These are phyloP conservation scores for Crithidia bombi DNA, from an alignment of 208 protist species.

Conservation along the genomic window DNA sequence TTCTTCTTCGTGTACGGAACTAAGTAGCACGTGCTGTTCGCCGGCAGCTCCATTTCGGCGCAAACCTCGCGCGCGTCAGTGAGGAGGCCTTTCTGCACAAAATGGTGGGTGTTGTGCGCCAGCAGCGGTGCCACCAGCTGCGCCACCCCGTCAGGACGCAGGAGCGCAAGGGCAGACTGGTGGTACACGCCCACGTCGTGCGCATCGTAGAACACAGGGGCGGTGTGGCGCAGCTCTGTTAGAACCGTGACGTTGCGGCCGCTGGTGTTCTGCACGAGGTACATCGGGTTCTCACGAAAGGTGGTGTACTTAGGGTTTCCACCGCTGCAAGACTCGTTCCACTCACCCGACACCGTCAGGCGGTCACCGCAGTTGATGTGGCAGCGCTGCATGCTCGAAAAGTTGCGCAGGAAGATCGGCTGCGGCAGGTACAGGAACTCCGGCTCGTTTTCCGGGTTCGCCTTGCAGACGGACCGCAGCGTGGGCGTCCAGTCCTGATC, in stretches of 20 bases:
- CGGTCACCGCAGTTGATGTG: slow-evolving; percentile 81
- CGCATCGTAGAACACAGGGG: slow-evolving; percentile 59
- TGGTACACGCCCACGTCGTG: slow-evolving; percentile 73
- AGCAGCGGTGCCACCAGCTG: slow-evolving; percentile 43
- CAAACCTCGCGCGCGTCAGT: slow-evolving; percentile 76
- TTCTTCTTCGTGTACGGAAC: slow-evolving; percentile 55
- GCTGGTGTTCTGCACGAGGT: slow-evolving; percentile 75
- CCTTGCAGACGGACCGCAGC: slow-evolving; percentile 52
- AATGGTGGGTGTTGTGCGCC: slow-evolving; percentile 76
- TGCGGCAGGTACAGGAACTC: slow-evolving; percentile 66
- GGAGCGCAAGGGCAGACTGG: slow-evolving; percentile 75
- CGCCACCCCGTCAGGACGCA: slow-evolving; percentile 59
- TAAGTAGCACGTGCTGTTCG: slow-evolving; percentile 71
- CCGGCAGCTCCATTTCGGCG: slow-evolving; percentile 56
- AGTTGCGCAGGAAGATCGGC: slow-evolving; percentile 55
- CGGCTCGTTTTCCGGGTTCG: slow-evolving; percentile 45
- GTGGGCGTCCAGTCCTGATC: slow-evolving; percentile 54
- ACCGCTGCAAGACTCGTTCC: slow-evolving; percentile 54
- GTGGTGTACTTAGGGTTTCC: slow-evolving; percentile 73
- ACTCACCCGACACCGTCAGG: slow-evolving; percentile 46
- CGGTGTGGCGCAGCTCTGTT: slow-evolving; percentile 63
- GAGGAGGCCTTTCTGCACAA: slow-evolving; percentile 76
- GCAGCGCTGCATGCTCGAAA: slow-evolving; percentile 66
- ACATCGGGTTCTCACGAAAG: slow-evolving; percentile 84
- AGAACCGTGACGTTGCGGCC: slow-evolving; percentile 73